phyloP scores from a whole-genome alignment of 1,139 yeast genomes.

The Yamadazyma atmosphaerica region DNA sequence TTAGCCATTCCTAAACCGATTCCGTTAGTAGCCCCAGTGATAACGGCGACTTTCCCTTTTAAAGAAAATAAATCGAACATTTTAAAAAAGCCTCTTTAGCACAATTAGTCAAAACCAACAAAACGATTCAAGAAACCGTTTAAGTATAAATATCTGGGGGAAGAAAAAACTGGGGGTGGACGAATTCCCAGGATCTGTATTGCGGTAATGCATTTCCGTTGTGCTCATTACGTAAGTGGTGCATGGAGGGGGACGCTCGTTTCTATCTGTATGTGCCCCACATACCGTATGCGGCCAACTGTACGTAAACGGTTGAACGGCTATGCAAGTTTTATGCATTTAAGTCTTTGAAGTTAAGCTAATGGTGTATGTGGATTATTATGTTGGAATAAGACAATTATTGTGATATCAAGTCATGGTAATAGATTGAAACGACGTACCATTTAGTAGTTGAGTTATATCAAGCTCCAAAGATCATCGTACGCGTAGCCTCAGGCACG shows the following conservation, averaged over 20 bases:
- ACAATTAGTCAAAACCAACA: too few species aligned
- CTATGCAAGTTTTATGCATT: not conserved
- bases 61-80: conserved; percentile 22
- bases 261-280: not conserved
- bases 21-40: conserved; percentile 33
- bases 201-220: too few species aligned
- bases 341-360: not conserved
- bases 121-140: too few species aligned
- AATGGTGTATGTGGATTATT: too few species aligned
- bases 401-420: too few species aligned
- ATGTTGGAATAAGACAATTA: too few species aligned
- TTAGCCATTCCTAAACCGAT: conserved; percentile 34
- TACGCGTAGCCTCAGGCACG: not conserved
- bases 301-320: not conserved
- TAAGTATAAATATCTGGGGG: too few species aligned
- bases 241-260: not conserved
- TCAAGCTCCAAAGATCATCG: not conserved
- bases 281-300: not conserved
- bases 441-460: too few species aligned
- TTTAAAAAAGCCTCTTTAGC: too few species aligned
- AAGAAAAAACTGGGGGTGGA: too few species aligned
- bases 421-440: too few species aligned
- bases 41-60: conserved; percentile 30
- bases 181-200: too few species aligned
- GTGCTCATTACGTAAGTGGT: not conserved